phyloP scores from a whole-genome alignment of 331 rosid species.

The Rosa hybrid region DNA sequence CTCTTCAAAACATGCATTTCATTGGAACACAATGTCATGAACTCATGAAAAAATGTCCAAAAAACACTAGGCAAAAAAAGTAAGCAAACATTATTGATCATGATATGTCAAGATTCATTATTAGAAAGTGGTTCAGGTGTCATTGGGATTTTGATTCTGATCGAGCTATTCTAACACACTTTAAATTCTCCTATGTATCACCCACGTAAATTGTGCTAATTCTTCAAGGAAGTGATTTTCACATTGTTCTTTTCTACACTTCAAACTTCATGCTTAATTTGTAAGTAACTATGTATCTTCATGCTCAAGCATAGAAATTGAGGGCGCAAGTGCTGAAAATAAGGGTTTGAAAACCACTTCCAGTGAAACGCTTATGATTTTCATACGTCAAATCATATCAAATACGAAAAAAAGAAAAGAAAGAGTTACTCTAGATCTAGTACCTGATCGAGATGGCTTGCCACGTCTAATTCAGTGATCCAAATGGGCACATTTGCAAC shows the following conservation, averaged over 20 bases:
- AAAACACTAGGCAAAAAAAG: no score
- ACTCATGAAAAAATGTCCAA: no score
- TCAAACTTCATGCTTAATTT: background rate
- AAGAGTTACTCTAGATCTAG: no score
- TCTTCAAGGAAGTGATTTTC: background rate
- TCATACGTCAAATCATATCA: no score
- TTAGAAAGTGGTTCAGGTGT: background rate
- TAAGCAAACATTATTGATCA: no score
- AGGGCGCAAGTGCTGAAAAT: background rate
- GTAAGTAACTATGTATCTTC: background rate
- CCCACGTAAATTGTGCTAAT: background rate
- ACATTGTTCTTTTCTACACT: background rate
- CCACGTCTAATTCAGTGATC: constrained; percentile 76
- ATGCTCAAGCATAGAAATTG: background rate
- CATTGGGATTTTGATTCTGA: background rate
- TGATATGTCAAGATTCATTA: background rate
- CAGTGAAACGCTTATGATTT: no score
- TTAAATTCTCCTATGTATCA: background rate
- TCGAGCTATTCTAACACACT: background rate
- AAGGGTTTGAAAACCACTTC: background rate
- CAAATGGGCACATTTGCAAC: constrained; percentile 61
- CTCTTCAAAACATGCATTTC: no score
- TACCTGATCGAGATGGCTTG: constrained; percentile 46
- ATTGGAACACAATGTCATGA: no score
- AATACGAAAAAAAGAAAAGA: no score